A percentile compares a stretch with the other conserved stretches of the same genome.
Evolutionary conservation across 2,329 filamentous ascomycete genomes (phyloP).

Genomic region (Fusarium zealandicum): DNA sequence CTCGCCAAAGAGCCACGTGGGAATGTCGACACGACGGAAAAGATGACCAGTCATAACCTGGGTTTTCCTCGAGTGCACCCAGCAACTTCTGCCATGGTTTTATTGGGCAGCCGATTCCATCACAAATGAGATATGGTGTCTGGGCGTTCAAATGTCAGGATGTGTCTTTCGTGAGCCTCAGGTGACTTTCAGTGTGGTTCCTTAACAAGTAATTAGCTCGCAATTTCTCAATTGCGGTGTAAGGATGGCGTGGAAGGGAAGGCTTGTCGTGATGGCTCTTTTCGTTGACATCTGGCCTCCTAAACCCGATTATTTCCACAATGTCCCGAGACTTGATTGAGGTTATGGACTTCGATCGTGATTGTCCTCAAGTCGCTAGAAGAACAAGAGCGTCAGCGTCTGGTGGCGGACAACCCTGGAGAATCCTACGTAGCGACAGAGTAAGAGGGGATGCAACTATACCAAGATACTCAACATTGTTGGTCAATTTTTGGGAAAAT

Average conservation of each 20-base stretch:
- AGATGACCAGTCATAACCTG: conserved; percentile 36
- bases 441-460: too few relatives aligned
- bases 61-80: conserved; percentile 1
- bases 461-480: too few relatives aligned
- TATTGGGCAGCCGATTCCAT: conserved; percentile 11
- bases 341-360: neutral
- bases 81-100: neutral
- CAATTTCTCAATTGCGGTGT: conserved; percentile 22
- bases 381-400: neutral
- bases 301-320: conserved; percentile 37
- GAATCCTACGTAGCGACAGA: too few relatives aligned
- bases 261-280: neutral
- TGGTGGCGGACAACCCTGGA: neutral
- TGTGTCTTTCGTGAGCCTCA: conserved; percentile 16
- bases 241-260: conserved; percentile 6
- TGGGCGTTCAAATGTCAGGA: conserved; percentile 6
- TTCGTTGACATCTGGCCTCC: neutral
- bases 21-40: conserved; percentile 30
- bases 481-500: neutral
- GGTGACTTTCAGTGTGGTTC: conserved; percentile 16
- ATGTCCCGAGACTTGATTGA: neutral
- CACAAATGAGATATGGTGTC: conserved; percentile 17
- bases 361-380: neutral
- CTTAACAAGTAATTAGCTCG: neutral
- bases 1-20: conserved; percentile 39